Conservation (phyloP, 345 rosid species). For the Arabis alpina region DNA sequence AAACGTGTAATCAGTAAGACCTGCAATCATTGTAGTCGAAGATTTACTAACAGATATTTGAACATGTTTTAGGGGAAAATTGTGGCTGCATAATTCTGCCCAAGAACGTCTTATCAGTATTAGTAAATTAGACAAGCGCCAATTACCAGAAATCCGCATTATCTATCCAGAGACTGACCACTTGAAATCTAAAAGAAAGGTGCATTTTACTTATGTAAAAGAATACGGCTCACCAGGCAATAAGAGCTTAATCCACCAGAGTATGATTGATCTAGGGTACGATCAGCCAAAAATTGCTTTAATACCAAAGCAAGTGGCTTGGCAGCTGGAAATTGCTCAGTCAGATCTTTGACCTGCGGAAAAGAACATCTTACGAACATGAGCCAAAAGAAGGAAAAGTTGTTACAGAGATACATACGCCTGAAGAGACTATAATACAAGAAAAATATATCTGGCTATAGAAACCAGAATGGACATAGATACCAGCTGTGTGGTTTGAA, state of each 20-base stretch:
- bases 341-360: slow-evolving; percentile 79
- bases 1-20: slow-evolving; percentile 85
- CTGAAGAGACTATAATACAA: slow-evolving; percentile 17
- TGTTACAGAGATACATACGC: slow-evolving; percentile 13
- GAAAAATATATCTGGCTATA: slow-evolving; percentile 2
- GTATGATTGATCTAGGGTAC: slow-evolving; percentile 94
- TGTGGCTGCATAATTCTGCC: slow-evolving; percentile 13
- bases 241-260: slow-evolving; percentile 99
- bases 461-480: not conserved
- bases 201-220: slow-evolving; percentile 9
- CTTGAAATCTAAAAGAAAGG: slow-evolving; percentile 23
- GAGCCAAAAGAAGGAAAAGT: slow-evolving; percentile 23
- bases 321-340: slow-evolving; percentile 94
- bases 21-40: slow-evolving; percentile 48
- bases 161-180: slow-evolving; percentile 30
- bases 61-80: slow-evolving; percentile 24
- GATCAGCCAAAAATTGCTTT: slow-evolving; percentile 97
- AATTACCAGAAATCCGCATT: slow-evolving; percentile 22
- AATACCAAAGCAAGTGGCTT: slow-evolving; percentile 94
- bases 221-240: slow-evolving; percentile 70
- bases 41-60: slow-evolving; percentile 20
- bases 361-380: slow-evolving; percentile 31
- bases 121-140: slow-evolving; percentile 17
- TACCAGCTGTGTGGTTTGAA: slow-evolving; percentile 94
- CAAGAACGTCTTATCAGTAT: slow-evolving; percentile 9